Percentiles rank a stretch among this genome's conserved stretches.
Evolutionary conservation across 257 asterid species (phyloP).

Genomic region (Solanum raphanifolium): DNA sequence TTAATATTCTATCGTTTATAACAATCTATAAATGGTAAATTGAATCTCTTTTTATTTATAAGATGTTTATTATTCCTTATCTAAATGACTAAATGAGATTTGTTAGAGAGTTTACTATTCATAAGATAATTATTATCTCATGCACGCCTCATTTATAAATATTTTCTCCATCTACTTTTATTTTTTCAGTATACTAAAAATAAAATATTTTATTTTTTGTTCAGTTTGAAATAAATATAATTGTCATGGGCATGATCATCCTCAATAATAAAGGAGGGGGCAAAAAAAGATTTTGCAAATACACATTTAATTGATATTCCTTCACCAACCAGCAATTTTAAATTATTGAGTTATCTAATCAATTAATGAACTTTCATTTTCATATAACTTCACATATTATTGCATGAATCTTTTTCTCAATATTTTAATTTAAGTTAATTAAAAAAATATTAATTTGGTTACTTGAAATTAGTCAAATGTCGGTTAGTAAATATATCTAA

Average conservation of each 20-base stretch:
- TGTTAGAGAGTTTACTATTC: background rate
- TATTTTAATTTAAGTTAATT: background rate
- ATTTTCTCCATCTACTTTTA: background rate
- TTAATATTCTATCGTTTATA: background rate
- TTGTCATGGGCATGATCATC: background rate
- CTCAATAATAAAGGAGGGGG: background rate
- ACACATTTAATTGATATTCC: background rate
- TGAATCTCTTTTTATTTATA: background rate
- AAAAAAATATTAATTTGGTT: background rate
- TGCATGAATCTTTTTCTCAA: background rate
- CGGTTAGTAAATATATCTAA: background rate
- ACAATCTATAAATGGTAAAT: background rate
- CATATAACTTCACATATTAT: background rate
- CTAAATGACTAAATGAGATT: background rate
- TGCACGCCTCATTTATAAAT: background rate
- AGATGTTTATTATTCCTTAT: background rate
- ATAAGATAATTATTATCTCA: background rate
- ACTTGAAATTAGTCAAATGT: background rate
- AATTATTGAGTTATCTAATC: background rate
- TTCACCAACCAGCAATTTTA: background rate
- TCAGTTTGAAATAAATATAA: background rate
- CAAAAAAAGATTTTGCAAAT: background rate
- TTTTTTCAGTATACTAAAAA: background rate
- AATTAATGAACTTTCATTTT: background rate
- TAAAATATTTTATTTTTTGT: background rate